Base-by-base conservation (phyloP, 208 protist species). In the Leishmania tropica region DNA sequence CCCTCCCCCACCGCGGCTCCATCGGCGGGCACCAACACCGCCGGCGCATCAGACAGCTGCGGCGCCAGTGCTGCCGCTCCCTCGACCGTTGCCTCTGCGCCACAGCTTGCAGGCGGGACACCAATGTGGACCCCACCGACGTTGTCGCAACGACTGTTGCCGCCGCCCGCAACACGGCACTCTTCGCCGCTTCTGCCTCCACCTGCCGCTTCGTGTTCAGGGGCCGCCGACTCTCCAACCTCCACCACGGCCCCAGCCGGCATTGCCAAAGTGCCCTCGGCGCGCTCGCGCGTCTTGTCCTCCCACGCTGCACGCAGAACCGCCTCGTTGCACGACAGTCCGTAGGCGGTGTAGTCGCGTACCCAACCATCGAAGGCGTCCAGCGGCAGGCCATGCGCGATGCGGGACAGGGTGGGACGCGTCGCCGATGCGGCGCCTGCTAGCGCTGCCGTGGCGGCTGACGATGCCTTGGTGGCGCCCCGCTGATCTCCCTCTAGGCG, bases 311-410 rank as follows among this genome's bases (percentile, higher is more conserved):
- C 65, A 35, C 54, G 68, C 47, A 91, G 76, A 64, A 85, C 81
- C 28, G 73, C 51, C 35, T 68, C 84, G 70, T 88, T 90, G 65
- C 79, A 81, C 19, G 70, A 73, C 68, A 88, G 54, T 7, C 80
- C 81, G 40, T 81, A 75, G n/a, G 53, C 68, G 35, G 88, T 89
- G 83, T 91, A 88, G 77, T 91, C 88, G 17, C 88, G 85, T 62
- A 89, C 88, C 65, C 80, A 84, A 0, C 85, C 85, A 24, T 82
- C 74, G 62, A 91, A 85, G 56, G 72, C 37, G 58, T 21, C 11
- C 45, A 90, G 85, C 3, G 87, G 87, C 21, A 90, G 75, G 45
- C 77, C 67, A 10, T 51, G 56, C 42, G 76, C 80, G 4, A 87
- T 53, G 45, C 75, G 86, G 5, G 83, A 83, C 10, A 73, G 64